Evolutionary conservation across 2,329 filamentous ascomycete species (phyloP).

Genomic region (Trichoderma brevicompactum): DNA sequence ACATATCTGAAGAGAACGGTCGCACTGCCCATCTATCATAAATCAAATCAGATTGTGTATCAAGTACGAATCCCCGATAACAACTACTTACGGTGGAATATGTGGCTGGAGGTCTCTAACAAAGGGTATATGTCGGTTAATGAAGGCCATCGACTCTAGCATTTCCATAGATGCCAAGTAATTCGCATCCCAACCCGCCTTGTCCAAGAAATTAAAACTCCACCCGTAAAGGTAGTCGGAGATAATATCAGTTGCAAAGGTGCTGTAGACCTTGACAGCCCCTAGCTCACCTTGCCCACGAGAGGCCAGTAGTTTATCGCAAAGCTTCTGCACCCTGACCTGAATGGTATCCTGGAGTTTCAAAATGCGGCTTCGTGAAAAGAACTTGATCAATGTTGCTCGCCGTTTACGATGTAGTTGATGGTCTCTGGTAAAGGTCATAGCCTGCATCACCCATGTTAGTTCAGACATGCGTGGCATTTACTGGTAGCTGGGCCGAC

Average conservation of each 20-base stretch:
- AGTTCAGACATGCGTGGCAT: neutral
- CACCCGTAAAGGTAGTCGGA: slow-evolving; percentile 38
- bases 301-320: slow-evolving; percentile 30
- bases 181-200: slow-evolving; percentile 27
- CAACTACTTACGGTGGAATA: slow-evolving; percentile 27
- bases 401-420: slow-evolving; percentile 35
- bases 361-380: slow-evolving; percentile 33
- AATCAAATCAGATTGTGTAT: neutral
- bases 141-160: slow-evolving; percentile 29
- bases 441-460: neutral
- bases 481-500: neutral
- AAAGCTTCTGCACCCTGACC: slow-evolving; percentile 29
- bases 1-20: slow-evolving; percentile 5
- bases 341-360: slow-evolving; percentile 33
- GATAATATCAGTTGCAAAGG: slow-evolving; percentile 38
- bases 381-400: slow-evolving; percentile 34
- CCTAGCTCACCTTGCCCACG: slow-evolving; percentile 25
- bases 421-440: slow-evolving; percentile 31
- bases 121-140: slow-evolving; percentile 29
- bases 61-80: neutral
- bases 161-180: slow-evolving; percentile 29
- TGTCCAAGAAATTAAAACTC: slow-evolving; percentile 28
- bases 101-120: slow-evolving; percentile 22
- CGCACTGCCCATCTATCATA: neutral
- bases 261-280: slow-evolving; percentile 28